A percentile compares a stretch with the other conserved stretches of the same genome.
These are phyloP conservation scores for Taiozyma sp. DNA, from an alignment of 1,139 yeast species.

Conservation along the genomic window DNA sequence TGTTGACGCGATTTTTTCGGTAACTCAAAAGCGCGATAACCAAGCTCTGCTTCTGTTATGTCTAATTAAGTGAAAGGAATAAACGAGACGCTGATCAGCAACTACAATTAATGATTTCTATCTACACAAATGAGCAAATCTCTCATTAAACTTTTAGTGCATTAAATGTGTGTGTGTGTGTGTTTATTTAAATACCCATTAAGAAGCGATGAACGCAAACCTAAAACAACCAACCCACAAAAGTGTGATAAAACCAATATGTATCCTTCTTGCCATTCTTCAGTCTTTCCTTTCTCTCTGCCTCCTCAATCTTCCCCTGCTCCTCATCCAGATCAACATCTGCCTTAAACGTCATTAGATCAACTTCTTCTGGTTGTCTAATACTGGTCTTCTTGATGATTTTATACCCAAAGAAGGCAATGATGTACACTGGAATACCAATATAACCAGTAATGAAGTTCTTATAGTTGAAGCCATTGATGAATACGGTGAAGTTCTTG, in stretches of 20 bases:
- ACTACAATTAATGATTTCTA: too few relatives aligned
- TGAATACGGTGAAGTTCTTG: constrained; percentile 69
- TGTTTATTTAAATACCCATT: too few relatives aligned
- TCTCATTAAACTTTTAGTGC: too few relatives aligned
- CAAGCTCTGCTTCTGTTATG: too few relatives aligned
- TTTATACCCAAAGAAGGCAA: constrained; percentile 55
- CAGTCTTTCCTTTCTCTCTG: constrained; percentile 37
- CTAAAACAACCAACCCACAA: constrained; percentile 4
- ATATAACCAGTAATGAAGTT: constrained; percentile 71
- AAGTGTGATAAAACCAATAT: constrained; percentile 45
- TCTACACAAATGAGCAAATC: too few relatives aligned
- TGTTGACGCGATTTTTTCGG: too few relatives aligned
- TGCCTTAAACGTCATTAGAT: constrained; percentile 59
- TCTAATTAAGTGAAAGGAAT: too few relatives aligned
- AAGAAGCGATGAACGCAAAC: background rate
- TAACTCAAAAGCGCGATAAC: too few relatives aligned
- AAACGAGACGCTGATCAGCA: too few relatives aligned
- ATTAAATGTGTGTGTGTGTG: too few relatives aligned
- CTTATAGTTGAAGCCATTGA: constrained; percentile 49
- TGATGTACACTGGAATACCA: constrained; percentile 60
- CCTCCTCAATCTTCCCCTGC: constrained; percentile 37
- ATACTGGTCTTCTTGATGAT: constrained; percentile 44
- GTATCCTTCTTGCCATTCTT: constrained; percentile 29
- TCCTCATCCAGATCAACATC: constrained; percentile 65
- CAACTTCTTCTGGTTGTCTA: constrained; percentile 52